These are phyloP conservation scores for Aeminium ludgeri DNA, from an alignment of 495 filamentous ascomycete species.

Conservation along the genomic window DNA sequence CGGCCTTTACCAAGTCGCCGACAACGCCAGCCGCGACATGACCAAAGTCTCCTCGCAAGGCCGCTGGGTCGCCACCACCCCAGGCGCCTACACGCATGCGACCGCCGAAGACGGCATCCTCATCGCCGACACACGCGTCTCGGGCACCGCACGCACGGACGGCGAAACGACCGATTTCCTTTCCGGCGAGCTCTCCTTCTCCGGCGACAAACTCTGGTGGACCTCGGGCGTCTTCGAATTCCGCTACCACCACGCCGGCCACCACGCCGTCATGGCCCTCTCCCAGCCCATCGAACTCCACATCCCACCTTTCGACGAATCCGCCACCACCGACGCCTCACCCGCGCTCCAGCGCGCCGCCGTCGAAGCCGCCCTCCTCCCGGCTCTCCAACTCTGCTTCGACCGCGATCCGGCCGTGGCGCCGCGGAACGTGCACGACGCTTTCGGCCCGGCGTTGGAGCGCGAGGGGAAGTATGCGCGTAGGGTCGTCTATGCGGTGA, in stretches of 20 bases:
- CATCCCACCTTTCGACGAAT: constrained; percentile 58
- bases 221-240: constrained; percentile 90
- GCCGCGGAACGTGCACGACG: constrained; percentile 60
- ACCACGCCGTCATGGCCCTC: constrained; percentile 92
- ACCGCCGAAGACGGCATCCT: constrained; percentile 67
- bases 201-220: constrained; percentile 94
- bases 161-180: constrained; percentile 34
- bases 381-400: constrained; percentile 77
- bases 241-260: constrained; percentile 87
- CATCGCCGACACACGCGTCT: constrained; percentile 40
- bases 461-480: constrained; percentile 75
- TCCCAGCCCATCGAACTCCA: constrained; percentile 84
- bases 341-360: constrained; percentile 30
- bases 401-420: constrained; percentile 86
- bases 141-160: constrained; percentile 29
- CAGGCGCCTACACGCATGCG: constrained; percentile 58
- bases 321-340: constrained; percentile 32
- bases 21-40: constrained; percentile 70
- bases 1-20: constrained; percentile 82
- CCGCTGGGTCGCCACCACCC: constrained; percentile 70
- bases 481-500: constrained; percentile 80
- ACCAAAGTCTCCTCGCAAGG: constrained; percentile 75
- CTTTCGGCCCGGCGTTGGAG: constrained; percentile 67
- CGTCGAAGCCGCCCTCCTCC: constrained; percentile 62
- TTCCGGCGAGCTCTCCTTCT: constrained; percentile 69